Evolutionary conservation across 2,329 filamentous ascomycete genomes (phyloP), one percentile per base, ranked within the genome.

Genomic region (Westerdykella ornata): DNA sequence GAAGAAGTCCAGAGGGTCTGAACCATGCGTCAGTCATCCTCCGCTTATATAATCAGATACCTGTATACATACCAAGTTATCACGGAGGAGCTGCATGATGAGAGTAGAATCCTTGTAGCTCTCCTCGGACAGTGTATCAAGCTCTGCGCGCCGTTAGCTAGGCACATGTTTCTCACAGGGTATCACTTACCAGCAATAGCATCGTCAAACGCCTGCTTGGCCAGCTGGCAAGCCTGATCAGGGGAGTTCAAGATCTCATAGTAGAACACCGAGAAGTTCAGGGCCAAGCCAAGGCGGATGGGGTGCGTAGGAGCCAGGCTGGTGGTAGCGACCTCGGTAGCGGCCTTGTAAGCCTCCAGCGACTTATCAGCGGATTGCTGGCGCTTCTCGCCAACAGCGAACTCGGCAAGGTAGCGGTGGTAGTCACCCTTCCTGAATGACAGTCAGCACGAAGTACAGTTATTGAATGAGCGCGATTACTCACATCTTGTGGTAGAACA

Each of bases 401-500:
- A 96, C 78, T 96, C 90, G 67, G 90, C 90, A 50, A 96, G 86
- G 76, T 96, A 96, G 69, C 89, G 88, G 82, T 96, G 88, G 80
- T 96, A 96, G 75, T 96, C 90, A 72, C 90, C 90, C 87, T 95
- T 96, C 89, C 89, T 95, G 56, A 67, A 54, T 42, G 30, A 7
- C 30, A 11, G 30, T 33, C 11, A 33, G 16, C 8, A 14, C 5
- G n/a, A 7, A 33, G 14, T 7, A 14, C 5, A 7, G 30, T 9
- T 3, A 7, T 7, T 3, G 2, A 17, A 15, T 14, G 16, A n/a
- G 8, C 7, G 32, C 17, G 26, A 26, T 48, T 45, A 67, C 80
- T 57, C 71, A 94, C 88, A 97, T 97, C 84, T 97, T 97, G 85
- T 97, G 89, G 77, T 96, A 96, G 77, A 97, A 97, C 62, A 97